phyloP scores from a whole-genome alignment of 208 protist genomes.

The Naegleria fowleri region DNA sequence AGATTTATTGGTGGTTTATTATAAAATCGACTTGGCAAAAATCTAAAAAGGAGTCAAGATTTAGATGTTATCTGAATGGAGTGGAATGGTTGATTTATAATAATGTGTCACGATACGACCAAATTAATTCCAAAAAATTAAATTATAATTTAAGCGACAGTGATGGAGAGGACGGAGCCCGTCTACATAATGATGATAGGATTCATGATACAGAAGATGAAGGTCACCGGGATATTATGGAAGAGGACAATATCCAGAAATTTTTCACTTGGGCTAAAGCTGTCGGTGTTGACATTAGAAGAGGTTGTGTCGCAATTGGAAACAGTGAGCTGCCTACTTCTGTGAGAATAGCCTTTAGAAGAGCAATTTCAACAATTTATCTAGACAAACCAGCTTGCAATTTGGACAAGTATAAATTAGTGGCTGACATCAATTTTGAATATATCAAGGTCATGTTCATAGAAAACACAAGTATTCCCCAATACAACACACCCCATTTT shows the following conservation, averaged over 20 bases:
- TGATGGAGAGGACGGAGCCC: not conserved
- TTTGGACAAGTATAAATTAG: not conserved
- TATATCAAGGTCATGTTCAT: not conserved
- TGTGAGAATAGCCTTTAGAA: not conserved
- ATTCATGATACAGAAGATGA: not conserved
- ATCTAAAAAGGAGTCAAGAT: not conserved
- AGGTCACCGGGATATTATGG: not conserved
- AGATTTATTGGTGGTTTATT: not conserved
- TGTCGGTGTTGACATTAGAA: not conserved
- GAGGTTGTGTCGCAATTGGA: not conserved
- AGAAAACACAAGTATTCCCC: not conserved
- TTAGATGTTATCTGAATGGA: constrained; percentile 11
- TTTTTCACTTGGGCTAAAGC: not conserved
- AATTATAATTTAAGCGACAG: not conserved
- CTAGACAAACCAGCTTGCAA: not conserved
- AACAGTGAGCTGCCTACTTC: not conserved
- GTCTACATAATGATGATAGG: not conserved
- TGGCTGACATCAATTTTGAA: not conserved
- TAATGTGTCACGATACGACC: not conserved
- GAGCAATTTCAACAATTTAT: not conserved
- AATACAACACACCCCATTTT: not conserved
- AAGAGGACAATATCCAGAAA: not conserved
- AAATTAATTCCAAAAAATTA: not conserved
- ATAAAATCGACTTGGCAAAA: not conserved
- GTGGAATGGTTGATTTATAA: constrained; percentile 6